Evolutionary conservation across 1,284 basidiomycete genomes (phyloP).

Genomic region (Cutaneotrichosporon sp.): DNA sequence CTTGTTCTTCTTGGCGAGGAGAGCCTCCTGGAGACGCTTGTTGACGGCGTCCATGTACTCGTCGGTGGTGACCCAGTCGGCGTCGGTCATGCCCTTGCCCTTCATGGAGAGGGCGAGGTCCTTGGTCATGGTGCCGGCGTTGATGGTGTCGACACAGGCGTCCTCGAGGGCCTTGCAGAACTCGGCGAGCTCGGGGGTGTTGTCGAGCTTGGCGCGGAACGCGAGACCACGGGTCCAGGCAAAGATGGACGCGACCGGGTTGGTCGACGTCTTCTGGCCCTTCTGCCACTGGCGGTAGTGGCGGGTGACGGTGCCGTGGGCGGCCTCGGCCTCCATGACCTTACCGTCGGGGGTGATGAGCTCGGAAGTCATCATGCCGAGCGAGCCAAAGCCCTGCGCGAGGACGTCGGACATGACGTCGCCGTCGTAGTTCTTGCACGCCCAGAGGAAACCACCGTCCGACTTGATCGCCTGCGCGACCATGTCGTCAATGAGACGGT

Average conservation of each 20-base stretch:
- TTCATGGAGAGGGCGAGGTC: constrained; percentile 93
- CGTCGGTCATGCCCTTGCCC: constrained; percentile 81
- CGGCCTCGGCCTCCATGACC: constrained; percentile 87
- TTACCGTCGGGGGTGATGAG: constrained; percentile 92
- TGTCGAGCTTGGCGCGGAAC: constrained; percentile 89
- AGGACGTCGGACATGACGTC: constrained; percentile 82
- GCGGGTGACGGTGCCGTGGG: constrained; percentile 81
- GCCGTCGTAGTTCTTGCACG: constrained; percentile 95
- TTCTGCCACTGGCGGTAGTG: constrained; percentile 98
- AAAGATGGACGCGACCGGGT: constrained; percentile 97
- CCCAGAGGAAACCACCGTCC: constrained; percentile 95
- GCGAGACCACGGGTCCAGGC: constrained; percentile 95
- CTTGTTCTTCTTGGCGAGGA: constrained; percentile 24
- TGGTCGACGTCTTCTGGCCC: constrained; percentile 91
- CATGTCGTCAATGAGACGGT: constrained; percentile 86
- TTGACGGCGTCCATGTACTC: constrained; percentile 82
- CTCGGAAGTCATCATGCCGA: constrained; percentile 98
- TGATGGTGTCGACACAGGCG: constrained; percentile 83
- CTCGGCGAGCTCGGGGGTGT: constrained; percentile 65
- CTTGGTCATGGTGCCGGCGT: constrained; percentile 90
- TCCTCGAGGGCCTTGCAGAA: constrained; percentile 81
- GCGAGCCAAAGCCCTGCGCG: constrained; percentile 79
- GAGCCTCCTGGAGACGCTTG: constrained; percentile 35
- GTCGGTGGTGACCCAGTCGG: constrained; percentile 88
- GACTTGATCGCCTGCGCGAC: constrained; percentile 97